Percentiles rank a stretch among this genome's conserved stretches.
Evolutionary conservation across 2,329 filamentous ascomycete species (phyloP).

Genomic region (Colletotrichum kahawae): DNA sequence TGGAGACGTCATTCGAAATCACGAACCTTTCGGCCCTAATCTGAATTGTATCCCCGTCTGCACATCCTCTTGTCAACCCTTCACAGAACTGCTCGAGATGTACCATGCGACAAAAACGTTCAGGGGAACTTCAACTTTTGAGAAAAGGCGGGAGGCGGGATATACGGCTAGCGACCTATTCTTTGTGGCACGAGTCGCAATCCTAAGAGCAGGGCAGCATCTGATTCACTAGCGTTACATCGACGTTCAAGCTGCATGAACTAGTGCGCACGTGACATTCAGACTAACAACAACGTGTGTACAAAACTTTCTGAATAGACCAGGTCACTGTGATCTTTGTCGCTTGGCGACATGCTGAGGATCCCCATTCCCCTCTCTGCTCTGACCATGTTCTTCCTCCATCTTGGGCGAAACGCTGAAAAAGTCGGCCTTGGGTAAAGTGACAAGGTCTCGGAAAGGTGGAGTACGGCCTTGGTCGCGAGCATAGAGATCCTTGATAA

Average conservation of each 20-base stretch:
- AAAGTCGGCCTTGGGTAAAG: not conserved
- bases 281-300: not conserved
- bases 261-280: not conserved
- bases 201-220: not conserved
- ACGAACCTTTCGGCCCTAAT: not conserved
- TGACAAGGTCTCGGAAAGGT: not conserved
- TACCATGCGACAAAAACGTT: not conserved
- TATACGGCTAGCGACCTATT: not conserved
- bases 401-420: not conserved
- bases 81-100: not conserved
- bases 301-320: not conserved
- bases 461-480: not conserved
- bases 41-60: not conserved
- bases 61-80: not conserved
- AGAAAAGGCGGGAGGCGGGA: not conserved
- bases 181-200: not conserved
- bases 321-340: not conserved
- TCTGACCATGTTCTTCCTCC: not conserved
- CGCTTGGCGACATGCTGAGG: not conserved
- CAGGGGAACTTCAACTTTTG: not conserved
- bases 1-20: not conserved
- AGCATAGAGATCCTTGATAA: not conserved
- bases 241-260: not conserved
- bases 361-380: not conserved
- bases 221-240: not conserved